Base-by-base conservation (phyloP, 2,329 filamentous ascomycete species). In the Ophiostoma quercus region DNA sequence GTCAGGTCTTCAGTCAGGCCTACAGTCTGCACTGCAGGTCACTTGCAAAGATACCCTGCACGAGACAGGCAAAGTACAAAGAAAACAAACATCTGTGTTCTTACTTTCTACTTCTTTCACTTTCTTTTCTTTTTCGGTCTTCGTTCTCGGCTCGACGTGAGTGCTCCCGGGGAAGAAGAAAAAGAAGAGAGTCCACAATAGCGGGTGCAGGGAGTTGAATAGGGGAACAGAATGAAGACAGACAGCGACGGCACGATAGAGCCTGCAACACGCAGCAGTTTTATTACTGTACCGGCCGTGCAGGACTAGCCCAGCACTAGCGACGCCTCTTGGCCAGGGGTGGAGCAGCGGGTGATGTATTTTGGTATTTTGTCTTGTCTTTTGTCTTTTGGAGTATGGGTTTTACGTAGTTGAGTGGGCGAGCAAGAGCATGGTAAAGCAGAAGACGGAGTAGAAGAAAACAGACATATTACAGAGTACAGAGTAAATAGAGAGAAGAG, bases 281-380 rank as follows among this genome's bases (percentile, higher is more conserved):
- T 73, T 69, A 72, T 72, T 73, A 72, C 68, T 69, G 71, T 67
- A 67, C 66, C 71, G 57, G 72, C 63, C 67, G 51, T 47, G 71
- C 72, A 72, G 69, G 37, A 72, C 68, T 73, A 73, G 67, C 69
- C 65, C 54, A 25, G 51, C 66, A 69, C 71, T 73, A 73, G 57
- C 54, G 47, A 57, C 47, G 68, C 57, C 57, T 68, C 41, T 68
- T 67, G 47, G 62, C 66, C 66, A 41, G 60, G 62, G 62, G 66
- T 67, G 69, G 68, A 67, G 69, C 19, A n/a, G 68, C 54, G 34
- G 54, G 65, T 63, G 65, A 43, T 54, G 69, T 43, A 62, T 63
- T 34, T 32, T 32, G 66, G 32, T 37, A 34, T 43, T 12, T 47
- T 69, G 65, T 22, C 14, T 34, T 34, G 34, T 34, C 4, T 34